Evolutionary conservation across 2,329 filamentous ascomycete genomes (phyloP), one percentile per base, ranked within the genome.

Genomic region (Pestalotiopsis sp.): DNA sequence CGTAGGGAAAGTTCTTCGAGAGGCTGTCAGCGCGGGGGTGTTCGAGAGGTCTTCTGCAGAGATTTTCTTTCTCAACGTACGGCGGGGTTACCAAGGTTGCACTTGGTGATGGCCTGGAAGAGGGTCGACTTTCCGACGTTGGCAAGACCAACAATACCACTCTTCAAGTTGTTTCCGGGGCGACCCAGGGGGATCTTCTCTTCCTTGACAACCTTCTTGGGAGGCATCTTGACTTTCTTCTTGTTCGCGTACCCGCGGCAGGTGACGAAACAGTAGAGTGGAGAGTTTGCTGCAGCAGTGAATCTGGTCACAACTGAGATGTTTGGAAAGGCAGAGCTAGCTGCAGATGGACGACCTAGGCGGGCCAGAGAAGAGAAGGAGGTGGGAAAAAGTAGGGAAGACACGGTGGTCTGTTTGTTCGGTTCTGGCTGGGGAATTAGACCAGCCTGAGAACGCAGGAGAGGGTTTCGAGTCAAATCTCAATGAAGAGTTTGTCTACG

Each of bases 21-120:
- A 39, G 74, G 69, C 76, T 73, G 74, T 79, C 78, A 78, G 79
- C 77, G 75, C 75, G 73, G 75, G 31, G 76, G 66, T 60, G 58
- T 45, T 39, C 65, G 56, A 31, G 12, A 71, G 73, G 72, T 71
- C 70, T 72, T 27, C 17, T 59, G 23, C 20, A 36, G 4, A 36
- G 58, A 13, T 27, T 74, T 73, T 75, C 74, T 75, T 75, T 75
- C 76, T 73, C 70, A 67, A 87, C 90, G 83, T 87, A 93, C 91
- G 86, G 96, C 96, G 77, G 97, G 97, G 86, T 98, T 99, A 85
- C 97, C 96, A 78, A 99, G 91, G 74, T 91, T 90, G 83, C 92
- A 97, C 88, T 98, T 98, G 80, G 96, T 99, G 84, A 99, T 98
- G 80, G 96, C 94, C 87, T 99, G 97, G 90, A 99, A 99, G 77